phyloP scores from a whole-genome alignment of 345 rosid genomes.

The Erysimum cheiranthoides region DNA sequence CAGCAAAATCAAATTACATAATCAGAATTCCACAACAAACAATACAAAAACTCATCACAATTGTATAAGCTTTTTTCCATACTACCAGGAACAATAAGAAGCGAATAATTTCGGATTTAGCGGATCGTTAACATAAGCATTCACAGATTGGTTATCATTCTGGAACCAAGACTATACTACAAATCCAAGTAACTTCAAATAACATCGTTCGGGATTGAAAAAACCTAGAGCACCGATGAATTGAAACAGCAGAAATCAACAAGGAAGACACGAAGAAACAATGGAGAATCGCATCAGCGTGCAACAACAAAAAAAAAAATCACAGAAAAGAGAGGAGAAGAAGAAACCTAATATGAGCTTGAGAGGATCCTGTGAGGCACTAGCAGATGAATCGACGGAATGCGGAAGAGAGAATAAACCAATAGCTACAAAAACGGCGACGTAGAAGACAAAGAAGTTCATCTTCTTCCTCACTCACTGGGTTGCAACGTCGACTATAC shows the following conservation, averaged over 20 bases:
- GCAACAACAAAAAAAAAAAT: neutral
- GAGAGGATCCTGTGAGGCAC: slow-evolving; percentile 51
- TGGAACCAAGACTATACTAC: neutral
- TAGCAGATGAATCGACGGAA: slow-evolving; percentile 28
- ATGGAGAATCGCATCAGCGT: neutral
- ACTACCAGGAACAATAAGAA: neutral
- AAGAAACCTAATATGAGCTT: slow-evolving; percentile 67
- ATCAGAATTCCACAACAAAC: slow-evolving; percentile 3
- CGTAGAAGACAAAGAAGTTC: slow-evolving; percentile 27
- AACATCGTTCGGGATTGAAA: neutral
- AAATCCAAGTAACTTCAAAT: neutral
- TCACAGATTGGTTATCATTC: neutral
- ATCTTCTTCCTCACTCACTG: slow-evolving; percentile 28
- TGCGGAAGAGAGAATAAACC: slow-evolving; percentile 18
- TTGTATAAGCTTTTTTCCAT: slow-evolving; percentile 1
- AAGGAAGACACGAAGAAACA: neutral
- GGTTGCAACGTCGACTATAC: slow-evolving; percentile 18
- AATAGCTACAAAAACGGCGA: neutral
- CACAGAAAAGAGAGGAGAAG: slow-evolving; percentile 10
- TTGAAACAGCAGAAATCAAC: neutral
- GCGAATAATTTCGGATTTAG: neutral
- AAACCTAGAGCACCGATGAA: neutral
- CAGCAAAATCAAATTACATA: neutral
- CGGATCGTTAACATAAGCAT: slow-evolving; percentile 6
- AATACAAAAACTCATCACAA: slow-evolving; percentile 13